Evolutionary conservation across 1,139 yeast genomes (phyloP), one percentile per base, ranked within the genome.

Genomic region (Diutina siamensis): DNA sequence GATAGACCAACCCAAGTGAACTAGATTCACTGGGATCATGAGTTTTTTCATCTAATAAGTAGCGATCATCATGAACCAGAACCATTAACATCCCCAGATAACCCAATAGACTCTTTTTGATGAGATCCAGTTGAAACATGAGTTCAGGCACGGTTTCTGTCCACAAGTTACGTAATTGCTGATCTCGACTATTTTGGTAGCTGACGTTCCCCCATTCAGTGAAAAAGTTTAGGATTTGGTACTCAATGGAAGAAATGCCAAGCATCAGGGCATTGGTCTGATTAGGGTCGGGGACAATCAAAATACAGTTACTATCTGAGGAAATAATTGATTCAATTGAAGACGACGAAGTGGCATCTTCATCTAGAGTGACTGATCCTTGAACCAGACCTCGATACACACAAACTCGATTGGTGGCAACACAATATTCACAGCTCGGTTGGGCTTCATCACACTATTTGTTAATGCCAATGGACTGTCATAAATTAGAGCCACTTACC

Each of bases 81-180:
- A 35, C n/a, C 28, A 35, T 20, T n/a, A 35, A 13, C 40, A 35
- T 21, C 15, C 28, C 40, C 40, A 35, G 40, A 35, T 18, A 35
- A n/a, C 25, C 27, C 13, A 19, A 20, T 12, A 20, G 3, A 10
- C 28, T 22, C 15, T 2, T 21, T 12, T 35, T 21, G 28, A 35
- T 35, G 17, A 35, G 18, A 4, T 20, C 18, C 40, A 35, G 40
- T 22, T n/a, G 9, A 13, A 9, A n/a, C 17, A 18, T 18, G 15
- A 35, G 18, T 4, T 7, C 10, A 4, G 17, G 17, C 12, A 21
- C 9, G 3, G n/a, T n/a, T 4, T 21, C 10, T 1, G 19, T n/a
- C 40, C 40, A 35, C 12, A 35, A 13, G 13, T 9, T 20, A 21
- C 22, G 9, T 13, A 22, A 5, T 22, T 21, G 8, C 4, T 13